A percentile compares a stretch with the other conserved stretches of the same genome.
Conservation (phyloP, 2,329 filamentous ascomycete species). For the Fusarium torreyae region DNA sequence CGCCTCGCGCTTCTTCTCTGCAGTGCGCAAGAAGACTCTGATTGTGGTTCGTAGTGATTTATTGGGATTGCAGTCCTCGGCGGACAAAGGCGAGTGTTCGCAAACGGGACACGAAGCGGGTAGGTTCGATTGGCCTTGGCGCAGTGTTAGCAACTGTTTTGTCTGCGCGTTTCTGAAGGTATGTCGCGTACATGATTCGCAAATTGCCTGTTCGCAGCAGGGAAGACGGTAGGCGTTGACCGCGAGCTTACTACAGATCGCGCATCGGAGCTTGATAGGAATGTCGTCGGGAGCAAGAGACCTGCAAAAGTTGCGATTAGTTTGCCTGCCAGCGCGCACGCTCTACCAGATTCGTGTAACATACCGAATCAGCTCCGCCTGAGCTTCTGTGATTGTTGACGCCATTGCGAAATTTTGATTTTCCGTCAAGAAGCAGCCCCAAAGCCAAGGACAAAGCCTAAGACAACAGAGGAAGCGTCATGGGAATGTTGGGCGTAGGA, state of each 20-base stretch:
- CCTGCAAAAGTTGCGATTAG: slow-evolving; percentile 63
- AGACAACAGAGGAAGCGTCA: slow-evolving; percentile 43
- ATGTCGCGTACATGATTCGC: slow-evolving; percentile 78
- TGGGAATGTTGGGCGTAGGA: slow-evolving; percentile 37
- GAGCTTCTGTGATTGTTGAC: slow-evolving; percentile 62
- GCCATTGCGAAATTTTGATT: slow-evolving; percentile 52
- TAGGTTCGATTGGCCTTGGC: slow-evolving; percentile 79
- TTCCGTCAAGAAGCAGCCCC: slow-evolving; percentile 38
- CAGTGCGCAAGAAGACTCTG: slow-evolving; percentile 89
- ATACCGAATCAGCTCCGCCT: slow-evolving; percentile 73
- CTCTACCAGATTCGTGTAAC: slow-evolving; percentile 7
- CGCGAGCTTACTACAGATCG: slow-evolving; percentile 91
- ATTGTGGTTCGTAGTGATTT: slow-evolving; percentile 94
- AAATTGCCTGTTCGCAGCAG: slow-evolving; percentile 96
- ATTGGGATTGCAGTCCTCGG: slow-evolving; percentile 88
- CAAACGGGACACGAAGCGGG: slow-evolving; percentile 90
- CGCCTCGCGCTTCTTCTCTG: slow-evolving; percentile 89
- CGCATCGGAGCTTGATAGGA: slow-evolving; percentile 96
- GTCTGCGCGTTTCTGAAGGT: not conserved
- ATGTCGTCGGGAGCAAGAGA: slow-evolving; percentile 86
- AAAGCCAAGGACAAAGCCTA: slow-evolving; percentile 43
- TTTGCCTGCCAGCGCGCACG: slow-evolving; percentile 16
- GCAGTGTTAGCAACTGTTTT: slow-evolving; percentile 29
- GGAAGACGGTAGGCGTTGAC: slow-evolving; percentile 92
- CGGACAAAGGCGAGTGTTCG: slow-evolving; percentile 89